Conservation (phyloP, 805 yeast species). For the Candida pseudofarinosa region DNA sequence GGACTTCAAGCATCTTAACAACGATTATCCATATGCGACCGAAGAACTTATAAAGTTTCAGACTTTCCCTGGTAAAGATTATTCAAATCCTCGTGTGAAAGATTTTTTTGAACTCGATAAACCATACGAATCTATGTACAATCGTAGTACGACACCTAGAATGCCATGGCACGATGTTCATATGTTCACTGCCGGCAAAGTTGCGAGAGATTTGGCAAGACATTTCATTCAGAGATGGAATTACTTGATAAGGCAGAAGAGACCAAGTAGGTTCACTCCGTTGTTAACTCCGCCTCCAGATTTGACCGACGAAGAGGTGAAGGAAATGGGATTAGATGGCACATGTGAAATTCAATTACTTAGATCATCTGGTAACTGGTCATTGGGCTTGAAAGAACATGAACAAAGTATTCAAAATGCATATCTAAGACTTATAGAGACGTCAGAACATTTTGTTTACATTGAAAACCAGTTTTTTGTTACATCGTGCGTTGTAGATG, state of each 20-base stretch:
- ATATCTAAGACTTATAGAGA: slow-evolving; percentile 82
- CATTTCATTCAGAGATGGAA: slow-evolving; percentile 99
- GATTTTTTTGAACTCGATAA: slow-evolving; percentile 78
- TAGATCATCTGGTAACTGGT: slow-evolving; percentile 91
- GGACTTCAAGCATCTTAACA: slow-evolving; percentile 27
- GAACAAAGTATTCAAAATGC: slow-evolving; percentile 93
- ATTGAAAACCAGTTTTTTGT: slow-evolving; percentile 95
- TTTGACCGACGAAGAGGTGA: slow-evolving; percentile 66
- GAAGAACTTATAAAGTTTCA: slow-evolving; percentile 50
- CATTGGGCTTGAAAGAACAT: slow-evolving; percentile 77
- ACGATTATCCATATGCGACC: slow-evolving; percentile 26
- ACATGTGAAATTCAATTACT: slow-evolving; percentile 89
- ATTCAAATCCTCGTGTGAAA: slow-evolving; percentile 89
- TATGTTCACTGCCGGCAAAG: slow-evolving; percentile 90
- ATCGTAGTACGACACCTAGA: slow-evolving; percentile 73
- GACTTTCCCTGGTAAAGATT: slow-evolving; percentile 93
- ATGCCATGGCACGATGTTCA: slow-evolving; percentile 99
- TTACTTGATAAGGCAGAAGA: slow-evolving; percentile 82
- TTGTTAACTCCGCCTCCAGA: slow-evolving; percentile 90
- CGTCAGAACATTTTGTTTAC: slow-evolving; percentile 88
- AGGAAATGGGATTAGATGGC: slow-evolving; percentile 60
- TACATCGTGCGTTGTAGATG: slow-evolving; percentile 83
- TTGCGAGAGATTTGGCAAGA: slow-evolving; percentile 87
- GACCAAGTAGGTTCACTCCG: slow-evolving; percentile 94
- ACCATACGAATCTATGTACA: slow-evolving; percentile 91